Conservation (phyloP, 805 yeast genomes). For the Candida golubevii region DNA sequence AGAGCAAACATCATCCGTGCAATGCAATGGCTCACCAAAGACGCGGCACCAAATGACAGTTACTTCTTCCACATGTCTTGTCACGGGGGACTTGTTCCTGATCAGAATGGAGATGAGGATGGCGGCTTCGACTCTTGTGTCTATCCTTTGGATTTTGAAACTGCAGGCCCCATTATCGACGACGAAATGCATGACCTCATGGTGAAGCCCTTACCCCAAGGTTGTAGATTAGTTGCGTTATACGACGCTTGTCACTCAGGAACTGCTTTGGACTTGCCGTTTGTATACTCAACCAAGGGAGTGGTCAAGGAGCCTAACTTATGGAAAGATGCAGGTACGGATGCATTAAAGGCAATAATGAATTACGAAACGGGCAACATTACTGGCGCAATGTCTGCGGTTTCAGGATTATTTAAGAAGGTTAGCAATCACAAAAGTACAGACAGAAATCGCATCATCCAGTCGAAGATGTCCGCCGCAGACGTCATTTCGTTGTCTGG, state of each 20-base stretch:
- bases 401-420: slow-evolving; percentile 32
- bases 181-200: slow-evolving; percentile 68
- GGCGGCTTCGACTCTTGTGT: slow-evolving; percentile 71
- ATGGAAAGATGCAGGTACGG: slow-evolving; percentile 69
- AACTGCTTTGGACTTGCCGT: slow-evolving; percentile 76
- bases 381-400: slow-evolving; percentile 35
- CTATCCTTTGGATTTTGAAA: slow-evolving; percentile 69
- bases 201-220: slow-evolving; percentile 66
- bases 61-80: slow-evolving; percentile 82
- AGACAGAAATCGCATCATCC: slow-evolving; percentile 31
- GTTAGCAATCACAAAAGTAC: slow-evolving; percentile 18
- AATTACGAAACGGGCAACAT: slow-evolving; percentile 29
- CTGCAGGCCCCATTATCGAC: slow-evolving; percentile 64
- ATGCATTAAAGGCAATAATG: slow-evolving; percentile 40
- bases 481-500: slow-evolving; percentile 77
- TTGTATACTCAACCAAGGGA: slow-evolving; percentile 77
- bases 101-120: slow-evolving; percentile 69
- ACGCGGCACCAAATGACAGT: slow-evolving; percentile 73
- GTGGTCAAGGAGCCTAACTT: slow-evolving; percentile 76
- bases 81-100: slow-evolving; percentile 75
- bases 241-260: slow-evolving; percentile 89
- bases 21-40: slow-evolving; percentile 75
- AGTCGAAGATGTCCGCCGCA: slow-evolving; percentile 65
- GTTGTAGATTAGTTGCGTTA: slow-evolving; percentile 72
- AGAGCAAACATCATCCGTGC: slow-evolving; percentile 68